A percentile compares a stretch with the other conserved stretches of the same genome.
phyloP scores from a whole-genome alignment of 805 yeast genomes.

The Suhomyces vadensis region DNA sequence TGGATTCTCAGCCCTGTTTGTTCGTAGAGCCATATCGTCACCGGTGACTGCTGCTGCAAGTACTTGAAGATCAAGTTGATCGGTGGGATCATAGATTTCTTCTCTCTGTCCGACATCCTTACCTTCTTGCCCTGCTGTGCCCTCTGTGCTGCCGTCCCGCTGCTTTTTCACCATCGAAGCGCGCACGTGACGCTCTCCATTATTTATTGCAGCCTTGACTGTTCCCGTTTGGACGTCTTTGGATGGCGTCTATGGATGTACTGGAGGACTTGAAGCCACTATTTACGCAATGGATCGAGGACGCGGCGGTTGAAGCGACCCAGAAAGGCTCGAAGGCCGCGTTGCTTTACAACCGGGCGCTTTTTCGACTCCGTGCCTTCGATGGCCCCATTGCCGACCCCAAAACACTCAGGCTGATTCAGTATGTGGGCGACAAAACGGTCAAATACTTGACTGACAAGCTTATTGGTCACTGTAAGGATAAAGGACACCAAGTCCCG shows the following conservation, averaged over 20 bases:
- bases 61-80: constrained; percentile 86
- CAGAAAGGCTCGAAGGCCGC: constrained; percentile 54
- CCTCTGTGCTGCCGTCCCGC: no score
- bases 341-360: constrained; percentile 55
- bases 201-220: no score
- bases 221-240: no score
- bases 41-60: constrained; percentile 77
- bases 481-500: constrained; percentile 51
- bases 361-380: constrained; percentile 48
- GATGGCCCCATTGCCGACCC: constrained; percentile 54
- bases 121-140: neutral
- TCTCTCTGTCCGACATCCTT: constrained; percentile 15
- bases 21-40: constrained; percentile 87
- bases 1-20: constrained; percentile 75
- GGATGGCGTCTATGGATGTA: neutral
- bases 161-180: no score
- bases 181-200: no score
- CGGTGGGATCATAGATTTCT: constrained; percentile 70
- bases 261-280: constrained; percentile 47
- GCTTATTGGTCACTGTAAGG: constrained; percentile 56
- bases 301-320: constrained; percentile 46
- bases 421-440: constrained; percentile 72
- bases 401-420: constrained; percentile 56
- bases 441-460: constrained; percentile 50
- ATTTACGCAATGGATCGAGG: constrained; percentile 60